These are phyloP conservation scores for Scedosporium aurantiacum DNA, from an alignment of 2,329 filamentous ascomycete genomes.

Conservation along the genomic window DNA sequence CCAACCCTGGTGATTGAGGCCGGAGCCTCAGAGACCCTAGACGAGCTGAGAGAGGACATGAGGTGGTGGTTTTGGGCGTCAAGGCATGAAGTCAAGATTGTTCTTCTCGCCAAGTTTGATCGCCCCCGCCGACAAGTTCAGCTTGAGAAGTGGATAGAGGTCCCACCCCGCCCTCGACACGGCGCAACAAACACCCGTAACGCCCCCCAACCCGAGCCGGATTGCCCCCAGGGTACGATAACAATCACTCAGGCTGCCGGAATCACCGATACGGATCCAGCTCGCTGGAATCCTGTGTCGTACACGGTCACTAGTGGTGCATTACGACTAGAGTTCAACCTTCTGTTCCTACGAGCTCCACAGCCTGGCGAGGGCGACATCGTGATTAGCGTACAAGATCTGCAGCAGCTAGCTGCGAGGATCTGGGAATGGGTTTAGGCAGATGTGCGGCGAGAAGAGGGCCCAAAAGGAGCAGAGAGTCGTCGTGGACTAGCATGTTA, in stretches of 20 bases:
- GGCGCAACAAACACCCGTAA: not conserved
- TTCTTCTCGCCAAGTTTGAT: constrained; percentile 10
- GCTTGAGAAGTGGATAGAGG: not conserved
- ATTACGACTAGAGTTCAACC: constrained; percentile 1
- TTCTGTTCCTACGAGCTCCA: constrained; percentile 1
- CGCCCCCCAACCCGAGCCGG: not conserved
- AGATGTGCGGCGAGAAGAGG: no score
- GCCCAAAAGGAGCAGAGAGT: no score
- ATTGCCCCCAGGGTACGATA: not conserved
- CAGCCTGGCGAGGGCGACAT: not conserved
- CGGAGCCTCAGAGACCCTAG: constrained; percentile 7
- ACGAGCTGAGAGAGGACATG: constrained; percentile 8
- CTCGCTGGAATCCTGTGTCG: not conserved
- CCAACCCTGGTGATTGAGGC: constrained; percentile 12
- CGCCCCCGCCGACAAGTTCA: not conserved
- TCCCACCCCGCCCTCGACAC: not conserved
- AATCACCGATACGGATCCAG: not conserved
- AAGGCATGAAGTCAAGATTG: constrained; percentile 12
- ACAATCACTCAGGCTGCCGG: not conserved
- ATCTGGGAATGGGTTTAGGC: no score
- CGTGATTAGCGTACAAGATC: no score
- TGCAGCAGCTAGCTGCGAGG: no score
- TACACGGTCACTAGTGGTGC: not conserved
- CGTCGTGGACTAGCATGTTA: no score
- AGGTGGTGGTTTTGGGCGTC: constrained; percentile 11